phyloP scores from a whole-genome alignment of 2,329 filamentous ascomycete genomes.

The Falciphora oryzae region DNA sequence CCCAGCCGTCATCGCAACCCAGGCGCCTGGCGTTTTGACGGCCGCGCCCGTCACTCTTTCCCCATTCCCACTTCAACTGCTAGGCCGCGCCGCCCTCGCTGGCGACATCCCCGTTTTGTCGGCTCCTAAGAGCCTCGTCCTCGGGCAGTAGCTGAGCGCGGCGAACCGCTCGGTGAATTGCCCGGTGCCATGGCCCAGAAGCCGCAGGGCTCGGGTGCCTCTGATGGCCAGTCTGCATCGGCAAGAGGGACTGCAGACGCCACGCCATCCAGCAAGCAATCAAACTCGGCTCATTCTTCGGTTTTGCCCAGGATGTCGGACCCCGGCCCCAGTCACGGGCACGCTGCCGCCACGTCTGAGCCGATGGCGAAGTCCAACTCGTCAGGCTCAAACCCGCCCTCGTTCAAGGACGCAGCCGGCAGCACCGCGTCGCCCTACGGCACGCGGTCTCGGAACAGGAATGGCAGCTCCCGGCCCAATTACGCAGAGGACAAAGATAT shows the following conservation, averaged over 20 bases:
- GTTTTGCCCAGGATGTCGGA: conserved; percentile 27
- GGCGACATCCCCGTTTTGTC: neutral
- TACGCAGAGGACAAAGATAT: conserved; percentile 93
- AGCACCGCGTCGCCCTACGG: conserved; percentile 69
- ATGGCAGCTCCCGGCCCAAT: conserved; percentile 74
- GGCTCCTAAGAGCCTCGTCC: neutral
- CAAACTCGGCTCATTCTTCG: conserved; percentile 21
- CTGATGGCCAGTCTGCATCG: conserved; percentile 22
- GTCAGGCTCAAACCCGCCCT: conserved; percentile 34
- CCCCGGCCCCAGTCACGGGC: conserved; percentile 17
- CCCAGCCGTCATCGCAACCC: neutral
- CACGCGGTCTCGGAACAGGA: conserved; percentile 87
- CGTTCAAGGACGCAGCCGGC: conserved; percentile 42
- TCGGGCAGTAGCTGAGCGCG: conserved; percentile 1
- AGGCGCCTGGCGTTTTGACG: neutral
- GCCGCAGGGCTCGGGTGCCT: conserved; percentile 26
- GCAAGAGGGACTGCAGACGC: conserved; percentile 22
- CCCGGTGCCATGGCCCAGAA: conserved; percentile 29
- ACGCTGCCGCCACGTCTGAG: conserved; percentile 27
- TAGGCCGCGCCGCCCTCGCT: neutral
- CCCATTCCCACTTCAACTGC: neutral
- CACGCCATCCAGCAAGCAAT: conserved; percentile 21
- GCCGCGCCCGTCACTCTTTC: neutral
- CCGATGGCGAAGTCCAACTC: conserved; percentile 43
- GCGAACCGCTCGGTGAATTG: conserved; percentile 2